A percentile compares a stretch with the other conserved stretches of the same genome.
Conservation (phyloP, 208 protist species). For the Leishmania arabica region DNA sequence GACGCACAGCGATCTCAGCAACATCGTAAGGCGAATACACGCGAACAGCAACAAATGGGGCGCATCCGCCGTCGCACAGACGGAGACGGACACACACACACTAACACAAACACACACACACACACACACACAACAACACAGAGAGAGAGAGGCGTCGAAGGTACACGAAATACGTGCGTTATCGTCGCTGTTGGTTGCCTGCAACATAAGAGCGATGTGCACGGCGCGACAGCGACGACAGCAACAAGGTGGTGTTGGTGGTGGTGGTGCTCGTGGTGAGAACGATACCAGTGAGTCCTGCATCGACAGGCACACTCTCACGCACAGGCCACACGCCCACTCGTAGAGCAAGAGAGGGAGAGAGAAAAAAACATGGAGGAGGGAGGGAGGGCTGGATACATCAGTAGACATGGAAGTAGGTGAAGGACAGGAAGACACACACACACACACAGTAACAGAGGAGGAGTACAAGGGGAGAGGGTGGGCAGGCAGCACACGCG, state of each 20-base stretch:
- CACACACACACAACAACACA: neutral
- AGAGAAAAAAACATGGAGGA: neutral
- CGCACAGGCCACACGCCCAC: neutral
- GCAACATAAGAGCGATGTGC: neutral
- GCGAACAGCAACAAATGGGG: neutral
- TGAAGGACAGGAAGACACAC: neutral
- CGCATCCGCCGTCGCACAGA: too few species aligned
- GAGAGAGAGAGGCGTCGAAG: neutral
- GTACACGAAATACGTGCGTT: neutral
- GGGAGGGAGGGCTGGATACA: neutral
- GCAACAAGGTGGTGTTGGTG: neutral
- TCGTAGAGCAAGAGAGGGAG: neutral
- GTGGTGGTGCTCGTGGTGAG: neutral
- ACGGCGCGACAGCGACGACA: neutral
- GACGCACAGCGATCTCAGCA: neutral
- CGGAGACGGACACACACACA: neutral
- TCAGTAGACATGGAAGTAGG: neutral
- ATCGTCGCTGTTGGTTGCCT: neutral
- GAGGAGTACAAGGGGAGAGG: neutral
- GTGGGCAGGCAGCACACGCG: neutral
- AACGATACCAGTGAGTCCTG: neutral
- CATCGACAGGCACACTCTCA: neutral
- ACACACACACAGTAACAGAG: constrained; percentile 2
- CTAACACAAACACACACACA: neutral
- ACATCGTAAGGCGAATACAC: neutral